These are phyloP conservation scores for Solanum bulbocastanum DNA, from an alignment of 257 asterid genomes.

Conservation along the genomic window DNA sequence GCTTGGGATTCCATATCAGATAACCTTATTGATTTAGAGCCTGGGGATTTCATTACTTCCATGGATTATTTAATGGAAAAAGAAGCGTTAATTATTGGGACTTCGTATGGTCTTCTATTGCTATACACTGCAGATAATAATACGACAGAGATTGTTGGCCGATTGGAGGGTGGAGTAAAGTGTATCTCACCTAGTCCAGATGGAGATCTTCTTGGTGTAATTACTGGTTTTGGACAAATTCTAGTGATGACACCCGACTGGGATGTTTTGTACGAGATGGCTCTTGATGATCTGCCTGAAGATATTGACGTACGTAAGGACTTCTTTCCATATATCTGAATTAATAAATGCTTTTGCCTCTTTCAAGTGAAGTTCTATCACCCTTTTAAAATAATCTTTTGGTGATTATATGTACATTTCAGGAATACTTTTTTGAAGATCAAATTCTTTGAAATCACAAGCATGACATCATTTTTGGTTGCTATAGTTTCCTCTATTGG, in stretches of 20 bases:
- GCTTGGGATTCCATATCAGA: constrained; percentile 25
- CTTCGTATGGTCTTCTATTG: constrained; percentile 69
- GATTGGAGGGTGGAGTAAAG: constrained; percentile 85
- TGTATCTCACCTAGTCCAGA: constrained; percentile 97
- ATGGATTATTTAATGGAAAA: constrained; percentile 91
- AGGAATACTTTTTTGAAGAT: background rate
- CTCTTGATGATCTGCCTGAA: constrained; percentile 67
- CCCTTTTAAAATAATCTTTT: background rate
- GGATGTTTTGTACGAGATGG: constrained; percentile 88
- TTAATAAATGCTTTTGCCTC: background rate
- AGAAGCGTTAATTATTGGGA: constrained; percentile 80
- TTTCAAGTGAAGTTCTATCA: background rate
- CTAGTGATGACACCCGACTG: constrained; percentile 91
- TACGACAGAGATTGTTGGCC: constrained; percentile 73
- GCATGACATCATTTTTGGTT: background rate
- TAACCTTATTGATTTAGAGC: constrained; percentile 53
- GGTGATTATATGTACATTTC: background rate
- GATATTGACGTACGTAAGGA: constrained; percentile 84
- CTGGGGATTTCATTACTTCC: constrained; percentile 69
- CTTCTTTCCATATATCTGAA: constrained; percentile 26
- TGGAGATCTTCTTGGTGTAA: constrained; percentile 78
- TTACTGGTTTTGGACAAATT: constrained; percentile 84
- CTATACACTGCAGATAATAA: constrained; percentile 52
- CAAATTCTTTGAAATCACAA: background rate
- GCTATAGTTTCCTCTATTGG: background rate